Percentiles rank a stretch among this genome's conserved stretches.
Evolutionary conservation across 2,329 filamentous ascomycete species (phyloP).

Genomic region (Colletotrichum graminicola): DNA sequence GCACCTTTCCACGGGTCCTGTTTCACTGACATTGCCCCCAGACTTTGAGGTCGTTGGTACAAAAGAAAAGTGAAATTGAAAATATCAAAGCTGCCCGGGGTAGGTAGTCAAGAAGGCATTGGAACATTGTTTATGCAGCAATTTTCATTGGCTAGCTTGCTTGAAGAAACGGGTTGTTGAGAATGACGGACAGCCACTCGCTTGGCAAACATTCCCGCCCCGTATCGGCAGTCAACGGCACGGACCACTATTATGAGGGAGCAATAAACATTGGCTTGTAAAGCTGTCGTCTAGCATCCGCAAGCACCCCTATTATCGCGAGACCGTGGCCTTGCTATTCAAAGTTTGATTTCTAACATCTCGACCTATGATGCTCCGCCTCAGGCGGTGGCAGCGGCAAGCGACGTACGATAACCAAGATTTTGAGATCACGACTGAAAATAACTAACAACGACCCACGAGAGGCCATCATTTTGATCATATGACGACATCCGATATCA

Average conservation of each 20-base stretch:
- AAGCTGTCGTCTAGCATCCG: background rate
- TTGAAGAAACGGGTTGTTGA: slow-evolving; percentile 22
- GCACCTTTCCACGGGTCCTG: slow-evolving; percentile 8
- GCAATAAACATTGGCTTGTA: background rate
- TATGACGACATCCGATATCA: background rate
- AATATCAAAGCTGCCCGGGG: background rate
- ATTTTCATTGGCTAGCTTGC: slow-evolving; percentile 10
- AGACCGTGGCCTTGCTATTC: background rate
- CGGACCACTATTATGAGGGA: background rate
- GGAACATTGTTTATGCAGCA: slow-evolving; percentile 4
- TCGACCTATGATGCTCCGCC: background rate
- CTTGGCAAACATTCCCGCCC: background rate
- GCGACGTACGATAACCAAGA: background rate
- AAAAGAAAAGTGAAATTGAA: background rate
- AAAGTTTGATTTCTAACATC: background rate
- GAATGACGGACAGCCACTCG: background rate
- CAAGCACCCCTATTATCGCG: background rate
- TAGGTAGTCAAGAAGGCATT: too few relatives aligned
- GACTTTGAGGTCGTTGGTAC: slow-evolving; percentile 2
- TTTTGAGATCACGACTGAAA: background rate
- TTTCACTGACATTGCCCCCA: slow-evolving; percentile 25
- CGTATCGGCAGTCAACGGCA: background rate
- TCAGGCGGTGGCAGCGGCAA: background rate
- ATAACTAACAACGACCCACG: background rate
- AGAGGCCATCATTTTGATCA: background rate